Base-by-base conservation (phyloP, 129 eudicot species). In the Escallonia herrerae region DNA sequence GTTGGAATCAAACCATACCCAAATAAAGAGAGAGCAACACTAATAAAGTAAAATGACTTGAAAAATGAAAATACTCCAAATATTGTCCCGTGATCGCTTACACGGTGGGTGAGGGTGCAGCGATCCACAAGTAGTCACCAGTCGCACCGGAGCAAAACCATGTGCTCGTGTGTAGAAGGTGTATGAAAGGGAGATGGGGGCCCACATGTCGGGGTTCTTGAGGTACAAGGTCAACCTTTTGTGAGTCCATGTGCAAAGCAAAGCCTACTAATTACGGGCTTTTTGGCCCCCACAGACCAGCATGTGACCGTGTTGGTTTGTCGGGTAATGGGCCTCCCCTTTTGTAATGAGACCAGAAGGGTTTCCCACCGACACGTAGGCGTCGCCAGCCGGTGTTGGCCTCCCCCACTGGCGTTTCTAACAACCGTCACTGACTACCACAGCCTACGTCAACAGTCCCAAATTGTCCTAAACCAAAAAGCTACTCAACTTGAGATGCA, bases 221-320 rank as follows among this genome's bases (percentile, higher is more conserved):
- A 44, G 76, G 64, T 56, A 72, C 62, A 63, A 63, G 56, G 76
- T 63, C 63, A 63, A 43, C 47, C 42, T 63, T 33, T 15, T 5
- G 40, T 2, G 62, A 52, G 62, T 62, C 68, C 74, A 59, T 60
- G 57, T 70, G 60, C 46, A 48, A 22, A 22, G 33, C 33, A 1
- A 22, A 22, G 8, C n/a, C 8, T 49, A 69, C 39, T 1, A 15
- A 46, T 40, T 14, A 43, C n/a, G 3, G 10, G 33, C 33, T 22
- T 22, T 10, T 15, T 60, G 82, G 71, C 77, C 2, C 82, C 86
- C 73, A 41, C 22, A 60, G 50, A 64, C 78, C 62, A 64, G 33
- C 86, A 81, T 66, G 80, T 73, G 80, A 77, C 49, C 5, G n/a
- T 81, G 80, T 77, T 70, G 51, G 56, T 57, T 74, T 74, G 80